Base-by-base conservation (phyloP, 306 rosid species). In the Vigna radiata region DNA sequence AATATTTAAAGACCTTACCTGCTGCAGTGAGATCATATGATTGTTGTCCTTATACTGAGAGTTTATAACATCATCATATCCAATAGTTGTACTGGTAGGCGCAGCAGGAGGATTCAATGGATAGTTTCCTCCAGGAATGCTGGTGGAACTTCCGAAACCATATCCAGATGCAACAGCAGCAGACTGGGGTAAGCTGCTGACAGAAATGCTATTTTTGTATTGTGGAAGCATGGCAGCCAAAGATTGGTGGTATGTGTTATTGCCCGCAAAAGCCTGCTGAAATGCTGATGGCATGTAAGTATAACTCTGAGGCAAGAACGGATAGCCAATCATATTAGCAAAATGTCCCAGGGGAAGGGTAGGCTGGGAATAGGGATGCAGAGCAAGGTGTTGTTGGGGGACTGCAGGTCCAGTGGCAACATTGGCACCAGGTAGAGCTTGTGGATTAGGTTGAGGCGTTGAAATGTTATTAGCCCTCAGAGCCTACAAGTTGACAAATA, bases 291-390 rank as follows among this genome's bases (percentile, higher is more conserved):
- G 98, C 99, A 93, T 91, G 72, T 96, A 96, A 39, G 98, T 87
- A 72, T 96, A 96, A 85, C 93, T 96, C 83, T 96, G 99, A 58
- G 97, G 99, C 94, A 96, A 68, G 89, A 89, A 96, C 12, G 99
- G 98, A 78, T 96, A 96, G 79, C 99, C 54, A 19, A 96, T 87
- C 99, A 96, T 91, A 83, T 96, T 96, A 47, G 98, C 88, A 88
- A 86, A 94, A 80, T 81, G 97, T 48, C 98, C 97, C 85, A 92
- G 59, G 72, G 99, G 99, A 82, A 92, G 96, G 21, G 83, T 82
- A 8, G 97, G 98, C 81, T 93, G 99, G 27, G 99, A 86, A 78
- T 96, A 96, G 19, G 98, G 99, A 83, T 96, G 98, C 88, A 96
- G 88, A 25, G 97, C 88, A 77, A 96, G 83, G 85, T 96, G 99